Evolutionary conservation across 305 asterid species (phyloP).

Genomic region (Fraxinus velutina): DNA sequence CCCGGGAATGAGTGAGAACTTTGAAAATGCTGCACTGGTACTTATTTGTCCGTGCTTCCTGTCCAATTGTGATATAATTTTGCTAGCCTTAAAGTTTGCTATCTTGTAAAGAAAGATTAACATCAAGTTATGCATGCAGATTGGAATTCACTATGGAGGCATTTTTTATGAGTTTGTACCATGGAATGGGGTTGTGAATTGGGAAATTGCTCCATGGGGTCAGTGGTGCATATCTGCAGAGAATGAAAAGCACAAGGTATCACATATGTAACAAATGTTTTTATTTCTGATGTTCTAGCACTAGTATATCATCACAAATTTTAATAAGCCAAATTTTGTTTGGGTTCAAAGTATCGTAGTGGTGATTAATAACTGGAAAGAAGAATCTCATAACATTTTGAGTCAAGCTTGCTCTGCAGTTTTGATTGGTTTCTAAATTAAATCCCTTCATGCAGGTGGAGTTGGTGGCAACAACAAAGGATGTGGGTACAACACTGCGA

Average conservation of each 20-base stretch:
- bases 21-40: constrained; percentile 91
- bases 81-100: not conserved
- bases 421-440: constrained; percentile 14
- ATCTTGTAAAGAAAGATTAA: constrained; percentile 7
- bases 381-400: constrained; percentile 1
- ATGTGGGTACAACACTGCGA: constrained; percentile 74
- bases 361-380: not conserved
- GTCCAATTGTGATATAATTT: not conserved
- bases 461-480: constrained; percentile 68
- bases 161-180: constrained; percentile 84
- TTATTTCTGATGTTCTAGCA: not conserved
- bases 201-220: constrained; percentile 93
- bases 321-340: not conserved
- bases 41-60: constrained; percentile 16
- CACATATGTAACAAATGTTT: not conserved
- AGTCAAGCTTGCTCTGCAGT: not conserved
- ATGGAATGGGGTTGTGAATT: constrained; percentile 76
- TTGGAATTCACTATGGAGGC: constrained; percentile 80
- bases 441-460: constrained; percentile 52
- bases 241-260: constrained; percentile 66
- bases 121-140: constrained; percentile 42
- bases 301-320: not conserved
- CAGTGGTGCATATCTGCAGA: constrained; percentile 79
- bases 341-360: not conserved
- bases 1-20: constrained; percentile 62